Evolutionary conservation across 345 rosid genomes (phyloP), one percentile per base, ranked within the genome.

Genomic region (Luvunga scandens): DNA sequence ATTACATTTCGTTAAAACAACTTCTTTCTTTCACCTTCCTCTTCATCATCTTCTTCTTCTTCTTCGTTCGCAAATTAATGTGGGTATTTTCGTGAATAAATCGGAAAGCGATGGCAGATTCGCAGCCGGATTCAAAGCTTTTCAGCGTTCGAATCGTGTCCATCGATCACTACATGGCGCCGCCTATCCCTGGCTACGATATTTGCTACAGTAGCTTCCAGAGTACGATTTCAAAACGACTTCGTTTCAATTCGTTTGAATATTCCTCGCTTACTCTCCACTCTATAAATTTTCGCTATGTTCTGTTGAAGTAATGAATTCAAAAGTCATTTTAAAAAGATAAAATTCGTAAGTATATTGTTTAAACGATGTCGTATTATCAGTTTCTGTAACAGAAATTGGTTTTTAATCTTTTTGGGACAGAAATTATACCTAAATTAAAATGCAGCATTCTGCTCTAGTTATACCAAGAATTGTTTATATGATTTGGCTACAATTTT

Each of bases 121-220:
- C 91, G 75, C 93, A 67, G 88, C 66, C 88, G 71, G 69, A 64
- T 77, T 82, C 91, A 57, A 83, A 71, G 64, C 63, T 91, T 71
- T 95, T 93, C 88, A 93, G 96, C 45, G 85, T 92, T 38, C 91
- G 98, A 67, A 93, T 93, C 55, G 97, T 95, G 18, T 83, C 97
- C 10, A 89, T 95, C 70, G 98, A 93, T 78, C 87, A 91, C 80
- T 93, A 89, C 86, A 90, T 90, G 97, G 88, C 97, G 75, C 86
- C 91, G 75, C 99, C 98, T 5, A 84, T 93, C 72, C 94, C 96
- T 30, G 88, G 82, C 59, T 76, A 81, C 81, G 98, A 93, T 78
- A 64, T 89, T 59, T 89, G 92, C 79, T 95, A 95, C 86, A 91
- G 97, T 83, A 87, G 87, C 86, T 91, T 95, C 67, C 98, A 91